Conservation (phyloP, 805 yeast species). For the Saturnispora halmiae region DNA sequence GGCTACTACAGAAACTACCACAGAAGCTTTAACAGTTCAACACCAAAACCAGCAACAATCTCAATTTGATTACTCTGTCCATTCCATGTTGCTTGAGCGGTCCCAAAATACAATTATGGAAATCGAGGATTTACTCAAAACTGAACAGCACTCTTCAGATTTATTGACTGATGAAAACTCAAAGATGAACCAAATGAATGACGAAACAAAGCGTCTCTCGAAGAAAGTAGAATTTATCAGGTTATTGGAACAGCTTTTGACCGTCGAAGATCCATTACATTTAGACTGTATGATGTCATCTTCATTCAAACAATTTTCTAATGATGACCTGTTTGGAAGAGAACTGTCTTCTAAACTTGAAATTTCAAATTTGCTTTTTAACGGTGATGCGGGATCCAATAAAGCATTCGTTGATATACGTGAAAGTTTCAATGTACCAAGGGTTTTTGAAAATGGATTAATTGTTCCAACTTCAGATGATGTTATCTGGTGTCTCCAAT, state of each 20-base stretch:
- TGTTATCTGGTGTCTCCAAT: constrained; percentile 85
- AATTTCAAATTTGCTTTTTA: constrained; percentile 24
- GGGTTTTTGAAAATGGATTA: constrained; percentile 55
- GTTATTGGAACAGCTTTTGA: constrained; percentile 23
- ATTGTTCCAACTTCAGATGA: constrained; percentile 91
- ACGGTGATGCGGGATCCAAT: constrained; percentile 15
- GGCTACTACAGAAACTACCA: neutral
- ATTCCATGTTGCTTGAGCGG: constrained; percentile 7
- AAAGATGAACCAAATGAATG: constrained; percentile 11
- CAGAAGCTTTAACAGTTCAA: neutral
- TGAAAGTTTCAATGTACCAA: constrained; percentile 32
- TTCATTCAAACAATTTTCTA: constrained; percentile 20
- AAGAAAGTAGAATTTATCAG: constrained; percentile 23
- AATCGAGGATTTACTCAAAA: constrained; percentile 22
- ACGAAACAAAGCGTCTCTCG: constrained; percentile 21
- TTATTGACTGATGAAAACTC: neutral
- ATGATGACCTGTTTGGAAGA: constrained; percentile 20
- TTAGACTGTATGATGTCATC: constrained; percentile 11
- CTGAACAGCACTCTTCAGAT: constrained; percentile 9
- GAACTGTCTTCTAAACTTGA: constrained; percentile 23
- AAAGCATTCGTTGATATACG: constrained; percentile 19
- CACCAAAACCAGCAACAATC: neutral
- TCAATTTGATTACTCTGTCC: neutral
- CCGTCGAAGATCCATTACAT: constrained; percentile 15
- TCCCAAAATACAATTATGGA: constrained; percentile 24